Evolutionary conservation across 1,139 yeast species (phyloP).

Genomic region (Kazachstania sp.): DNA sequence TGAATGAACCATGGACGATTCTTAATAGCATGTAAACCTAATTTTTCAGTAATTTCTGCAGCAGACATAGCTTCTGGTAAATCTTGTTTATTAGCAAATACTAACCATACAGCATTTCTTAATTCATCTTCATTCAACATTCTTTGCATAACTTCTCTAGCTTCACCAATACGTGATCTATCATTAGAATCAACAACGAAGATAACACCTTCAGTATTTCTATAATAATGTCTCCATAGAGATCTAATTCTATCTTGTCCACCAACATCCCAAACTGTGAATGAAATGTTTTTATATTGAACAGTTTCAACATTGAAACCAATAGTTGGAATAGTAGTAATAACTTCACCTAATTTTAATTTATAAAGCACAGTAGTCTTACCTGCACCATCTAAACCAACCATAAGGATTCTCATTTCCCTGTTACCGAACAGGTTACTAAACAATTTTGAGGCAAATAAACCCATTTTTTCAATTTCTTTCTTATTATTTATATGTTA

Average conservation of each 20-base stretch:
- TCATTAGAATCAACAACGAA: constrained; percentile 91
- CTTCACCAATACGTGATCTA: constrained; percentile 89
- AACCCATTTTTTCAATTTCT: constrained; percentile 54
- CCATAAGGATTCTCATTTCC: constrained; percentile 91
- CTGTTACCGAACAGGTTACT: constrained; percentile 77
- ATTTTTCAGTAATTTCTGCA: constrained; percentile 77
- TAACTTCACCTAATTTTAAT: constrained; percentile 85
- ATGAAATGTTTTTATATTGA: constrained; percentile 87
- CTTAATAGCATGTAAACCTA: constrained; percentile 75
- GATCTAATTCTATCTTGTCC: constrained; percentile 97
- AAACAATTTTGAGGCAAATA: constrained; percentile 80
- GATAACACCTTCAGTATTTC: constrained; percentile 89
- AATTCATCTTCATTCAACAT: constrained; percentile 92
- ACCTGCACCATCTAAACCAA: constrained; percentile 91
- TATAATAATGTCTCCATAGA: constrained; percentile 92
- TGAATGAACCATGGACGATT: constrained; percentile 89
- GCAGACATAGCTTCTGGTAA: constrained; percentile 89
- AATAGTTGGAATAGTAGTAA: constrained; percentile 88
- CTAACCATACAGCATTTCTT: constrained; percentile 81
- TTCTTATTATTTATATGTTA: neutral
- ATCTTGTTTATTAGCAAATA: constrained; percentile 90
- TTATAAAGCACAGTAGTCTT: constrained; percentile 86
- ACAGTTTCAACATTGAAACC: constrained; percentile 94
- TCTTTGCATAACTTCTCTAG: constrained; percentile 88
- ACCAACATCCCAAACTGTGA: constrained; percentile 97